Percentiles rank a stretch among this genome's conserved stretches.
Evolutionary conservation across 768 basidiomycete genomes (phyloP).

Genomic region (Naganishia antarctica): DNA sequence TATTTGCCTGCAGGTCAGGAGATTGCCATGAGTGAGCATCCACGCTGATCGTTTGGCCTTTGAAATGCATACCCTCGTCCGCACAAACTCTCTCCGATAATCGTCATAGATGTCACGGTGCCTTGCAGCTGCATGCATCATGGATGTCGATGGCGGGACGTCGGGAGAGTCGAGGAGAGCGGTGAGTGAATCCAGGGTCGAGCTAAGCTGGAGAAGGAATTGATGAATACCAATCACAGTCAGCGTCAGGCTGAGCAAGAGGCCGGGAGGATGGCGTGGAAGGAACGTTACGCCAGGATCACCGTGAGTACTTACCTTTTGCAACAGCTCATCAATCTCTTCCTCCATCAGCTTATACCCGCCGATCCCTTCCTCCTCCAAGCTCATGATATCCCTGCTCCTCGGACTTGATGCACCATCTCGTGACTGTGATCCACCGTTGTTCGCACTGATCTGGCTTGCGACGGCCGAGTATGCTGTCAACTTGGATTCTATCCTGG

Average conservation of each 20-base stretch:
- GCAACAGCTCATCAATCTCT: slow-evolving; percentile 77
- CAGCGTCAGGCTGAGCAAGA: no score
- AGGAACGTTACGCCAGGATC: neutral
- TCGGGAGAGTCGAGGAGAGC: slow-evolving; percentile 62
- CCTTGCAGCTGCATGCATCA: slow-evolving; percentile 81
- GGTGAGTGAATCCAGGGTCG: slow-evolving; percentile 76
- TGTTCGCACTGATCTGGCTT: slow-evolving; percentile 51
- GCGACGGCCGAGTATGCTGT: slow-evolving; percentile 85
- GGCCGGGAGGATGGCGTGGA: no score
- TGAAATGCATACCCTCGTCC: slow-evolving; percentile 65
- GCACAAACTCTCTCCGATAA: slow-evolving; percentile 71
- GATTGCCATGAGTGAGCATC: neutral
- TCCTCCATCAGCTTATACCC: slow-evolving; percentile 64
- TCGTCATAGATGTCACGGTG: slow-evolving; percentile 87
- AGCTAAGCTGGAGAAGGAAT: slow-evolving; percentile 83
- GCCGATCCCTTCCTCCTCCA: slow-evolving; percentile 61
- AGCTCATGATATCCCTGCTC: slow-evolving; percentile 60
- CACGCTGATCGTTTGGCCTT: neutral
- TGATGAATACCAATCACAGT: no score
- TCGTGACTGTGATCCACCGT: slow-evolving; percentile 32
- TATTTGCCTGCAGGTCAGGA: slow-evolving; percentile 59
- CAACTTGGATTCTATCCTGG: slow-evolving; percentile 82
- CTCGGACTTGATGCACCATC: slow-evolving; percentile 29
- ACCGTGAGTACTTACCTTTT: slow-evolving; percentile 60
- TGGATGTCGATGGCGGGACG: slow-evolving; percentile 68